A percentile compares a stretch with the other conserved stretches of the same genome.
Evolutionary conservation across 2,329 filamentous ascomycete genomes (phyloP).

Genomic region (Fusarium buxicola): DNA sequence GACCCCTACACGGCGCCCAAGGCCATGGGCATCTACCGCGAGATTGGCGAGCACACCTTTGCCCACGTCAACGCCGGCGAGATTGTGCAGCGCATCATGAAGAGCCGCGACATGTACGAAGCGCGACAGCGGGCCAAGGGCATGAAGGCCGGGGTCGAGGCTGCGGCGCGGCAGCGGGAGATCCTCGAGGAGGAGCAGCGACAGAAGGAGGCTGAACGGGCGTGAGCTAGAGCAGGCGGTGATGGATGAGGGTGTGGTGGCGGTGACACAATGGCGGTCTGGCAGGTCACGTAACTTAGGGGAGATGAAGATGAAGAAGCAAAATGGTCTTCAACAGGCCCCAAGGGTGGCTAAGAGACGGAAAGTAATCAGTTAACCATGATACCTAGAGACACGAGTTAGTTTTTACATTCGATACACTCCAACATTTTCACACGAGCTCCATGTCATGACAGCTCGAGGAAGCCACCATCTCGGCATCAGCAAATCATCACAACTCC

Average conservation of each 20-base stretch:
- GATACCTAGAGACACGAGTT: constrained; percentile 19
- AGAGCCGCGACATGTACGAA: constrained; percentile 88
- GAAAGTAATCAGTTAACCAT: constrained; percentile 34
- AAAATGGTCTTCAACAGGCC: constrained; percentile 44
- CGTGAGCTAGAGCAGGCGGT: constrained; percentile 9
- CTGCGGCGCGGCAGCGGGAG: constrained; percentile 71
- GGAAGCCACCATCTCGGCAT: neutral
- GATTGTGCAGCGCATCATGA: constrained; percentile 91
- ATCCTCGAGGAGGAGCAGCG: constrained; percentile 69
- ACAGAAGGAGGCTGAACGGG: constrained; percentile 57
- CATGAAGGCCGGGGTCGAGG: constrained; percentile 83
- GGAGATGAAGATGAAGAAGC: constrained; percentile 2
- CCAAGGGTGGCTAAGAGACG: constrained; percentile 10
- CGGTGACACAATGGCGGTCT: constrained; percentile 23
- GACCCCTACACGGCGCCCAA: constrained; percentile 87
- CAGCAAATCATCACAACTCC: neutral
- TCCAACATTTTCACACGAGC: neutral
- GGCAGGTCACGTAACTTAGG: neutral
- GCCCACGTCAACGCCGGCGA: constrained; percentile 90
- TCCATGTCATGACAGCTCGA: constrained; percentile 22
- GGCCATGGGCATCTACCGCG: constrained; percentile 83
- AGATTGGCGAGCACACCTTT: constrained; percentile 83
- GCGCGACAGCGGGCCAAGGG: constrained; percentile 91
- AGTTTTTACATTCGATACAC: neutral
- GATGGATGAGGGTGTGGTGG: constrained; percentile 18